Evolutionary conservation across 2,329 filamentous ascomycete species (phyloP).

Genomic region (Westerdykella ornata): DNA sequence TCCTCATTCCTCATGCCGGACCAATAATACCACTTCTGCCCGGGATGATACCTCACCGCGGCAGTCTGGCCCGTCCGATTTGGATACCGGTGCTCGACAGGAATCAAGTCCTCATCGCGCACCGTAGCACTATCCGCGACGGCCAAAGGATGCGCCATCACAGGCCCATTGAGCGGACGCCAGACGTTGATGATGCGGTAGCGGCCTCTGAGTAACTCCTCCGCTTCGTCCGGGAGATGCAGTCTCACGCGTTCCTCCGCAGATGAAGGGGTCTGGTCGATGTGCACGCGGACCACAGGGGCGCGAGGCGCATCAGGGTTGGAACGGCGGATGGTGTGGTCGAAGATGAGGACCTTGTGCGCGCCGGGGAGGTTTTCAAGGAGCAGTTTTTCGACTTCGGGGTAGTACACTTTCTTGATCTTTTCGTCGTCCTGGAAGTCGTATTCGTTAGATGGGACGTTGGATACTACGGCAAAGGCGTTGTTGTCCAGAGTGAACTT

Average conservation of each 20-base stretch:
- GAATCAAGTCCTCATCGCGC: slow-evolving; percentile 57
- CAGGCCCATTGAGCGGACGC: slow-evolving; percentile 56
- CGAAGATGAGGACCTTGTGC: slow-evolving; percentile 61
- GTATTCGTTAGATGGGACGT: slow-evolving; percentile 51
- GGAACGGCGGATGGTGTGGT: slow-evolving; percentile 72
- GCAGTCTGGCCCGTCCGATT: slow-evolving; percentile 68
- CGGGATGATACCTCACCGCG: slow-evolving; percentile 54
- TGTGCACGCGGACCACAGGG: slow-evolving; percentile 69
- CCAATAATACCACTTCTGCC: slow-evolving; percentile 72
- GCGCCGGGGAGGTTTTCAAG: slow-evolving; percentile 49
- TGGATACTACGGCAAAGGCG: slow-evolving; percentile 62
- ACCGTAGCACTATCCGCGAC: slow-evolving; percentile 53
- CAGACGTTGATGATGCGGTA: slow-evolving; percentile 87
- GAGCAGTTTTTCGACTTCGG: slow-evolving; percentile 60
- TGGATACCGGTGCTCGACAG: slow-evolving; percentile 68
- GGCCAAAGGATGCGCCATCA: slow-evolving; percentile 52
- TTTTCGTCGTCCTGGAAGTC: slow-evolving; percentile 62
- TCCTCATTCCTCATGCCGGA: slow-evolving; percentile 70
- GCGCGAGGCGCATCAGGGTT: slow-evolving; percentile 52
- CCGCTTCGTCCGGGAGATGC: slow-evolving; percentile 63
- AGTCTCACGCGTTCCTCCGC: slow-evolving; percentile 60
- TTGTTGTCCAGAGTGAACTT: slow-evolving; percentile 63
- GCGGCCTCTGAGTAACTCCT: slow-evolving; percentile 57
- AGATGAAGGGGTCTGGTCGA: slow-evolving; percentile 70
- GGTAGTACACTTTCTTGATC: slow-evolving; percentile 71